Base-by-base conservation (phyloP, 164 flowering plant genomes). In the Liriodendron chinense region DNA sequence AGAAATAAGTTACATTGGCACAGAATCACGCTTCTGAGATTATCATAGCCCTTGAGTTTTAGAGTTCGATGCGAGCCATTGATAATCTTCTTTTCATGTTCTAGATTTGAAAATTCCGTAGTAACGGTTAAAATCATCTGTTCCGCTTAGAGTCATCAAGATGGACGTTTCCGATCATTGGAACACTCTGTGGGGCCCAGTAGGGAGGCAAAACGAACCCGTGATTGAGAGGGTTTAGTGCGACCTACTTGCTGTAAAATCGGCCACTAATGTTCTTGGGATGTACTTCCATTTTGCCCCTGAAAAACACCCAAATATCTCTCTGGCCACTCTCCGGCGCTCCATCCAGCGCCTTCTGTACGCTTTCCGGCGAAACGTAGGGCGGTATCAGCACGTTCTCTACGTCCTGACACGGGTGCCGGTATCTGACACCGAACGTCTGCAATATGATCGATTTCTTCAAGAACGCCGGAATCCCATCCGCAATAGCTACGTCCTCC, bases 201-300 rank as follows among this genome's bases (percentile, higher is more conserved):
- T 34, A 7, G 3, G 43, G 43, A 34, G 43, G 43, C 43, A 34
- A 34, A 34, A 34, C 6, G 43, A 34, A 34, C 43, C 5, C 43
- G 43, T 3, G 43, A 34, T 34, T 34, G 43, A 34, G 3, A 34
- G 43, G 43, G 43, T 34, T 34, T 34, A 7, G 43, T 34, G 43
- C 43, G 43, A 34, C 53, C 10, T 68, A 94, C 99, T 84, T 96
- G 98, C 98, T 85, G 90, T 96, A 96, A 75, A 85, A 91, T 14
- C 90, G 87, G 1, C 99, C 98, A 78, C 97, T 94, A 72, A 96
- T 72, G 80, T 96, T 94, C 76, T 96, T 96, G 47, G 99, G 99
- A 68, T 96, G 89, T 13, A 94, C 85, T 75, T 96, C 99, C 97
- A 96, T 96, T 79, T 96, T 96, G 25, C 99, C 99, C 72, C 99